Evolutionary conservation across 495 filamentous ascomycete species (phyloP).

Genomic region (Oidiodendron maius): DNA sequence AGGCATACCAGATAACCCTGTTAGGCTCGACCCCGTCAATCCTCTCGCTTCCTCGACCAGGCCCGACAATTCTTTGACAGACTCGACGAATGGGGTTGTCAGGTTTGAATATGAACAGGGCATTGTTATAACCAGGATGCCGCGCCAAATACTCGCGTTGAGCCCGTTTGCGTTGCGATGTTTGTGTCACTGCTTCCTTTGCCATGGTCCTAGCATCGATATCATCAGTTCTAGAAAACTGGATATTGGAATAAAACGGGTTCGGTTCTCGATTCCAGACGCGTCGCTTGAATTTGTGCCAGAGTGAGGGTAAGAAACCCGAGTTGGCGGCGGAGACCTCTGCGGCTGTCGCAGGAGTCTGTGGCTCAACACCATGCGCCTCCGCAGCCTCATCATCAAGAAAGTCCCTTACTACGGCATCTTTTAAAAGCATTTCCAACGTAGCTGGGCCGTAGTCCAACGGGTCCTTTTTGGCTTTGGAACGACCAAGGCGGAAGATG

Average conservation of each 20-base stretch:
- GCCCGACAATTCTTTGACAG: slow-evolving; percentile 89
- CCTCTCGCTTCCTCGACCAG: slow-evolving; percentile 78
- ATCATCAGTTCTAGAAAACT: slow-evolving; percentile 64
- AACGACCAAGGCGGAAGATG: slow-evolving; percentile 75
- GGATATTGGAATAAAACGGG: slow-evolving; percentile 84
- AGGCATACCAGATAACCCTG: slow-evolving; percentile 81
- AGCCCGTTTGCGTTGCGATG: slow-evolving; percentile 73
- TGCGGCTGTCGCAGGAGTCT: slow-evolving; percentile 25
- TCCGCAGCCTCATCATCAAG: slow-evolving; percentile 60
- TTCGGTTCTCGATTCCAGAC: slow-evolving; percentile 73
- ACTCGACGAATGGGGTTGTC: slow-evolving; percentile 68
- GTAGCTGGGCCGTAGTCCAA: slow-evolving; percentile 82
- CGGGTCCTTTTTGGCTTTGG: slow-evolving; percentile 65
- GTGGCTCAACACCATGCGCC: slow-evolving; percentile 32
- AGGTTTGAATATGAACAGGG: slow-evolving; percentile 80
- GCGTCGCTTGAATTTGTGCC: slow-evolving; percentile 44
- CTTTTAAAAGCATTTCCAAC: slow-evolving; percentile 92
- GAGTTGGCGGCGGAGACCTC: slow-evolving; percentile 32
- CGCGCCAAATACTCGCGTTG: slow-evolving; percentile 85
- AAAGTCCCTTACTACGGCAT: slow-evolving; percentile 90
- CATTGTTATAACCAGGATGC: slow-evolving; percentile 88
- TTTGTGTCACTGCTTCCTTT: slow-evolving; percentile 77
- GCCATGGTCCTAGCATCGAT: slow-evolving; percentile 84
- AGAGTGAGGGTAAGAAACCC: slow-evolving; percentile 49
- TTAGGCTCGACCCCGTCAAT: slow-evolving; percentile 84